A percentile compares a stretch with the other conserved stretches of the same genome.
Conservation (phyloP, 371 early-diverging fungal genomes). For the Saksenaea vasiformis region DNA sequence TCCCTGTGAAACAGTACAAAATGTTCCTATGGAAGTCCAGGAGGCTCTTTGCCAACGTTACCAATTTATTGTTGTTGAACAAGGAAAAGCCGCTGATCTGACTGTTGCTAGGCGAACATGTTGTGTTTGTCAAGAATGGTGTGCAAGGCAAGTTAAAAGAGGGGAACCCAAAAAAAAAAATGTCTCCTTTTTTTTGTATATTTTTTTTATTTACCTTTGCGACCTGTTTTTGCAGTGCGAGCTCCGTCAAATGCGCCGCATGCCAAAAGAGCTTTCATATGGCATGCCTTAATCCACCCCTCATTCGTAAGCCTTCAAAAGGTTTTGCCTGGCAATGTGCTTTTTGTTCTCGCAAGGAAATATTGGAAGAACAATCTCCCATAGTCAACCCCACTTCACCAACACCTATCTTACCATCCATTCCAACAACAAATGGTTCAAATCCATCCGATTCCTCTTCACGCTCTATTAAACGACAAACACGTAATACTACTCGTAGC, state of each 20-base stretch:
- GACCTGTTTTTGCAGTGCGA: constrained; percentile 27
- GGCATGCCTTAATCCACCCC: constrained; percentile 76
- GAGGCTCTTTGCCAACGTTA: constrained; percentile 68
- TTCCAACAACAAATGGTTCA: neutral
- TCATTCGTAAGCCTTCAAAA: constrained; percentile 72
- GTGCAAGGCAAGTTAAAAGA: constrained; percentile 52
- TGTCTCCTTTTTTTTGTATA: neutral
- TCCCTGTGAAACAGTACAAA: constrained; percentile 75
- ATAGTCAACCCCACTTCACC: constrained; percentile 1
- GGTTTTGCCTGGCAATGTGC: constrained; percentile 86
- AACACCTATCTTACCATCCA: neutral
- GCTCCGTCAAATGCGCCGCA: constrained; percentile 67
- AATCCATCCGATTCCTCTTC: neutral
- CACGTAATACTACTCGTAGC: neutral
- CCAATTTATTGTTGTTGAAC: constrained; percentile 82
- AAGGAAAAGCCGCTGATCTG: constrained; percentile 76
- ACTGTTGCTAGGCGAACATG: constrained; percentile 74
- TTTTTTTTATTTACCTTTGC: constrained; percentile 6
- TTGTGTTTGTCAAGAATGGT: constrained; percentile 78
- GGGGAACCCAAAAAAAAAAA: neutral
- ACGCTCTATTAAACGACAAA: neutral
- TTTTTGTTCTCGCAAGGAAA: constrained; percentile 54
- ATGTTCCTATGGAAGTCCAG: constrained; percentile 74
- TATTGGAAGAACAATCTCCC: constrained; percentile 7
- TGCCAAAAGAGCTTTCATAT: constrained; percentile 78